phyloP scores from a whole-genome alignment of 2,329 filamentous ascomycete genomes.

The Fusarium tupiense region DNA sequence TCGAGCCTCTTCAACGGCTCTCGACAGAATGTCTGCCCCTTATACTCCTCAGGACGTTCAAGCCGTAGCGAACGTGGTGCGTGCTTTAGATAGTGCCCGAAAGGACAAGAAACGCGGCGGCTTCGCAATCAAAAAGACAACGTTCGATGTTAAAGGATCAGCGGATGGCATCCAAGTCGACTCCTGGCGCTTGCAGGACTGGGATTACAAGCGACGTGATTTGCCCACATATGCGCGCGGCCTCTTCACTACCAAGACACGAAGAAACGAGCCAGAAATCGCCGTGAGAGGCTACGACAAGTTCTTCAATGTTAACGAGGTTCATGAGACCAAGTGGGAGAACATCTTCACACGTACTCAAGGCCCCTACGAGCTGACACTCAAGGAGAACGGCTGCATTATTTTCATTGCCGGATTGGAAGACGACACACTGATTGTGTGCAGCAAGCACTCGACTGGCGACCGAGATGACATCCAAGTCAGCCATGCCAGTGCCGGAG shows the following conservation, averaged over 20 bases:
- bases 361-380: slow-evolving; percentile 92
- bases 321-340: slow-evolving; percentile 82
- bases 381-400: slow-evolving; percentile 99
- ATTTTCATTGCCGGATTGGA: slow-evolving; percentile 95
- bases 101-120: slow-evolving; percentile 66
- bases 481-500: slow-evolving; percentile 87
- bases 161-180: slow-evolving; percentile 75
- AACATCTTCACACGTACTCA: slow-evolving; percentile 79
- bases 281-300: slow-evolving; percentile 95
- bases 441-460: slow-evolving; percentile 98
- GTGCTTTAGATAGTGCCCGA: slow-evolving; percentile 66
- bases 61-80: slow-evolving; percentile 73
- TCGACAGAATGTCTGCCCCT: slow-evolving; percentile 56
- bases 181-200: slow-evolving; percentile 94
- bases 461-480: slow-evolving; percentile 73
- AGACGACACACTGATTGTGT: slow-evolving; percentile 90
- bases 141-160: slow-evolving; percentile 73
- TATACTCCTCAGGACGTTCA: slow-evolving; percentile 75
- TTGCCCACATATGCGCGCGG: slow-evolving; percentile 94
- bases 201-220: slow-evolving; percentile 90
- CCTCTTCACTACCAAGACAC: slow-evolving; percentile 84
- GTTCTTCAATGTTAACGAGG: slow-evolving; percentile 95
- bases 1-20: background rate
- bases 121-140: slow-evolving; percentile 83
- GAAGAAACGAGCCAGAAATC: slow-evolving; percentile 76